Evolutionary conservation across 306 rosid genomes (phyloP).

Genomic region (Quercus agrifolia): DNA sequence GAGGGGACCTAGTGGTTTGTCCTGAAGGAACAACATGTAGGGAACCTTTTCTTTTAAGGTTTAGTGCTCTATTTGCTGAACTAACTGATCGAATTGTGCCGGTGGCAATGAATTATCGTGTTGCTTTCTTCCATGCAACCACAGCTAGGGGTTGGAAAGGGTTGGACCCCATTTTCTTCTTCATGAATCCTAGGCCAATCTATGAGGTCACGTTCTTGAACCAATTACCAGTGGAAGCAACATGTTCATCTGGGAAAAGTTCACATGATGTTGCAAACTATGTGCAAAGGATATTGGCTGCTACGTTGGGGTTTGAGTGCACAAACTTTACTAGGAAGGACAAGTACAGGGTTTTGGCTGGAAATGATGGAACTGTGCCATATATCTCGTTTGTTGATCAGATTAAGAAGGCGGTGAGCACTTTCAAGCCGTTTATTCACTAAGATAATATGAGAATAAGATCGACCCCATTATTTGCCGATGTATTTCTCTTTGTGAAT

Average conservation of each 20-base stretch:
- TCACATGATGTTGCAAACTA: slow-evolving; percentile 93
- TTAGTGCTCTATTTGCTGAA: slow-evolving; percentile 79
- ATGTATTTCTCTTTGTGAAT: not conserved
- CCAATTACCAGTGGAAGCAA: slow-evolving; percentile 84
- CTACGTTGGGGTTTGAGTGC: slow-evolving; percentile 86
- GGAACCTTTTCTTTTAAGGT: slow-evolving; percentile 83
- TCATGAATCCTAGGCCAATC: slow-evolving; percentile 92
- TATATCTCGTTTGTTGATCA: slow-evolving; percentile 38
- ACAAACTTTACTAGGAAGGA: slow-evolving; percentile 86
- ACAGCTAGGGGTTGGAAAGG: slow-evolving; percentile 92
- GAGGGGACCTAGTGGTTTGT: slow-evolving; percentile 80
- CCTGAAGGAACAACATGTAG: slow-evolving; percentile 98
- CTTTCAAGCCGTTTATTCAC: slow-evolving; percentile 49
- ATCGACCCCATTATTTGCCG: not conserved
- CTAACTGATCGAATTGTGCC: slow-evolving; percentile 90
- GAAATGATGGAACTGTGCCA: slow-evolving; percentile 83
- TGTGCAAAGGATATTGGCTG: slow-evolving; percentile 83
- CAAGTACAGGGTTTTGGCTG: slow-evolving; percentile 81
- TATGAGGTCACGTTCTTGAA: slow-evolving; percentile 89
- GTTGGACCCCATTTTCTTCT: slow-evolving; percentile 79
- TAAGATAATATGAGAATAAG: not conserved
- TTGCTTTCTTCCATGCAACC: slow-evolving; percentile 93
- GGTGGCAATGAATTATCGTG: slow-evolving; percentile 91
- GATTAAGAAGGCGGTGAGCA: slow-evolving; percentile 40
- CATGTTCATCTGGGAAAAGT: slow-evolving; percentile 78